Evolutionary conservation across 2,329 filamentous ascomycete genomes (phyloP).

Genomic region (Fusarium sp.): DNA sequence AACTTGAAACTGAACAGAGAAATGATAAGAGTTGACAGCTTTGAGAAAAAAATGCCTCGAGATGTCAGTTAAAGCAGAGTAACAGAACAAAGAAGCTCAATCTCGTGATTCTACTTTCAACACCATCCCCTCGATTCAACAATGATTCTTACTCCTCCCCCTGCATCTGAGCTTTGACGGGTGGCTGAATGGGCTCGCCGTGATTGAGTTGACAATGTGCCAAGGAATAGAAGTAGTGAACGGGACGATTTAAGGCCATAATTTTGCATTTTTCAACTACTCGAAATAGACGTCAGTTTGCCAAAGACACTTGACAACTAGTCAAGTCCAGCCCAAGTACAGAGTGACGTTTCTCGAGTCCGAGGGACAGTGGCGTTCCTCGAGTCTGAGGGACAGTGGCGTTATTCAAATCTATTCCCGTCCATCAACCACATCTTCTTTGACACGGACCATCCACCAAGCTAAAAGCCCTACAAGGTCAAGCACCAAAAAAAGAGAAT

Average conservation of each 20-base stretch:
- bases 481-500: neutral
- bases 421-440: neutral
- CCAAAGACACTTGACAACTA: neutral
- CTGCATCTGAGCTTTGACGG: neutral
- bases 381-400: neutral
- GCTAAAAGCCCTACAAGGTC: neutral
- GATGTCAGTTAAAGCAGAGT: neutral
- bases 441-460: neutral
- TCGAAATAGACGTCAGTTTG: neutral
- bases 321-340: neutral
- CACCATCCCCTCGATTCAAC: neutral
- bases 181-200: neutral
- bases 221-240: neutral
- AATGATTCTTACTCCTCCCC: neutral
- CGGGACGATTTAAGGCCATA: rapidly evolving
- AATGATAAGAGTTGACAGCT: neutral
- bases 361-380: neutral
- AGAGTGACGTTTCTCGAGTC: neutral
- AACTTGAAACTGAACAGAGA: neutral
- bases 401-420: neutral
- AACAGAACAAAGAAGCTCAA: neutral
- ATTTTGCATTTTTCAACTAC: neutral
- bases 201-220: neutral
- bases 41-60: neutral
- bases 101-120: neutral